Conservation (phyloP, 108 stramenopile species). For the Cyclotella atomus region DNA sequence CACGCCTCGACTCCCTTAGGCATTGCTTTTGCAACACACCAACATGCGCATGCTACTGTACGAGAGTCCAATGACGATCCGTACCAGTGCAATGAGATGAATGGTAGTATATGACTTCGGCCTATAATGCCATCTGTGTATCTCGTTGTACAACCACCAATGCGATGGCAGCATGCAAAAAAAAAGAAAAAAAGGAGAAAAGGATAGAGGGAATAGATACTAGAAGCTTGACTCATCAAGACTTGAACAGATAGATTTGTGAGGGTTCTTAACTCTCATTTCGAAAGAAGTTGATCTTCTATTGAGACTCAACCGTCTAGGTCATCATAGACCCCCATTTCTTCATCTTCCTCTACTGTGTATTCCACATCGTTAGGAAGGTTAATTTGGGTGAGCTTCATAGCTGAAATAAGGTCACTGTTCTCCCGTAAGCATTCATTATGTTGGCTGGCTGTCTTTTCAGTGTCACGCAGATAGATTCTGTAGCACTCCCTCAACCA, state of each 20-base stretch:
- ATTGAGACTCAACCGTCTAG: background rate
- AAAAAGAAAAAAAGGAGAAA: background rate
- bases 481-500: conserved; percentile 11
- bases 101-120: background rate
- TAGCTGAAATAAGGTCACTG: background rate
- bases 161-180: background rate
- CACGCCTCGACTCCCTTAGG: too few relatives aligned
- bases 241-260: background rate
- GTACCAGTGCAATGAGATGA: background rate
- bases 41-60: background rate
- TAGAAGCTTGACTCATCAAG: too few relatives aligned
- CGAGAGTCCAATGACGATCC: background rate
- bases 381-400: background rate
- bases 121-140: background rate
- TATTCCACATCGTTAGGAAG: background rate
- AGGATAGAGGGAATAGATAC: too few relatives aligned
- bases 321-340: background rate
- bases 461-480: background rate
- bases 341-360: background rate
- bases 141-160: background rate
- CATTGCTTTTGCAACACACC: background rate
- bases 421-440: background rate
- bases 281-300: background rate
- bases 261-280: background rate
- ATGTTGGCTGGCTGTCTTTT: background rate